Base-by-base conservation (phyloP, 1,139 yeast genomes). In the Kodamaea sp. region DNA sequence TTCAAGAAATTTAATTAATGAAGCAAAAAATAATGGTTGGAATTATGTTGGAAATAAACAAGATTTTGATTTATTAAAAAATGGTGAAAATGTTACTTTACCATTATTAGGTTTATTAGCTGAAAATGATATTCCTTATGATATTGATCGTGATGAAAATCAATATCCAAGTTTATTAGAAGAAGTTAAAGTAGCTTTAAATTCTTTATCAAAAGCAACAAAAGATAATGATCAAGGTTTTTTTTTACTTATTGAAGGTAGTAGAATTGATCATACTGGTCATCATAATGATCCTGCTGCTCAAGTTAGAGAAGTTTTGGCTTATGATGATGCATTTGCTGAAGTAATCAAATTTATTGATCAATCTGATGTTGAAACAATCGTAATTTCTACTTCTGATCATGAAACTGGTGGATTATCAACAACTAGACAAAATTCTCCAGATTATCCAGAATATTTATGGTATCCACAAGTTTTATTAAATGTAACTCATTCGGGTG, bases 351-450 rank as follows among this genome's bases (percentile, higher is more conserved):
- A 51, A 28, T 58, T 50, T 33, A 54, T 55, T 29, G 60, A 57
- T 44, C 35, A 46, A 4, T 24, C 56, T 1, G 58, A 55, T 12
- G 54, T 50, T 7, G 60, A 55, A 22, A 57, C 62, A 24, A 52
- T 57, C 27, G 59, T 53, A 20, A 50, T 58, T 27, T 56, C 61
- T 29, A 58, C 63, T 12, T 57, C 61, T 2, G 63, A 58, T 43
- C 63, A 58, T 45, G 63, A 58, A 33, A 57, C 62, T 6, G 63
- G 63, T 27, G 63, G 63, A 3, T 47, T 58, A 36, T 69, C 66
- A 24, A 73, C 84, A 35, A 87, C 94, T 1, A 77, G 87, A 63
- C 96, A 88, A 65, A 63, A 84, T 22, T 58, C 79, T 7, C 62
- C 70, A 26, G 57, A 58, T 2, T 64, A 64, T 43, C 55, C 55